Evolutionary conservation across 768 basidiomycete species (phyloP).

Genomic region (Tricholoma saponaceum): DNA sequence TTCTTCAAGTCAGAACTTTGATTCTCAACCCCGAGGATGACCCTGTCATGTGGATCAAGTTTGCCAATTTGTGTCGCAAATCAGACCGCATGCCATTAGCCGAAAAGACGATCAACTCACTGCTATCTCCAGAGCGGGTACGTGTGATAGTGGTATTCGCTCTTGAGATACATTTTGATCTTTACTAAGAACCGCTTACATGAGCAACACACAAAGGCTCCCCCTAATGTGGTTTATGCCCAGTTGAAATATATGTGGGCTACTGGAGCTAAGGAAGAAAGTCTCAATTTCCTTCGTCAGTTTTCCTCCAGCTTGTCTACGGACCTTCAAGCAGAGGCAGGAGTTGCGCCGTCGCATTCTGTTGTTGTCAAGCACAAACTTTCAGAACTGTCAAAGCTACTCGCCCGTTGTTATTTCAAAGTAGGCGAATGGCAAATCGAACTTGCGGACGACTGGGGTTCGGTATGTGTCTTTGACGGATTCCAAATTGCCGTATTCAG

Average conservation of each 20-base stretch:
- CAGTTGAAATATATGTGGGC: constrained; percentile 98
- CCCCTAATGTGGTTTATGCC: constrained; percentile 94
- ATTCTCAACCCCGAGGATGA: constrained; percentile 93
- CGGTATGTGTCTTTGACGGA: constrained; percentile 44
- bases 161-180: background rate
- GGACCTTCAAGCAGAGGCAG: constrained; percentile 65
- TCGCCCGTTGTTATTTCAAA: constrained; percentile 97
- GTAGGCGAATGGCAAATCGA: constrained; percentile 92
- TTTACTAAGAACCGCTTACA: constrained; percentile 32
- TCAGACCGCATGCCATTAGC: constrained; percentile 92
- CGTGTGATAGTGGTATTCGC: constrained; percentile 12
- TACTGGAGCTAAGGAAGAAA: constrained; percentile 70
- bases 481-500: background rate
- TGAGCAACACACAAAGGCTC: constrained; percentile 61
- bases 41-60: constrained; percentile 98
- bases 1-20: constrained; percentile 91
- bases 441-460: constrained; percentile 73
- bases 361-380: constrained; percentile 57
- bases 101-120: constrained; percentile 93
- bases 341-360: constrained; percentile 46
- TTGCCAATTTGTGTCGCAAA: constrained; percentile 95
- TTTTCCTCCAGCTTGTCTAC: constrained; percentile 74
- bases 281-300: constrained; percentile 74
- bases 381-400: constrained; percentile 68
- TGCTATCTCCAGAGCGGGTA: constrained; percentile 73